Evolutionary conservation across 495 filamentous ascomycete genomes (phyloP).

Genomic region (Talaromyces nanjingensis): DNA sequence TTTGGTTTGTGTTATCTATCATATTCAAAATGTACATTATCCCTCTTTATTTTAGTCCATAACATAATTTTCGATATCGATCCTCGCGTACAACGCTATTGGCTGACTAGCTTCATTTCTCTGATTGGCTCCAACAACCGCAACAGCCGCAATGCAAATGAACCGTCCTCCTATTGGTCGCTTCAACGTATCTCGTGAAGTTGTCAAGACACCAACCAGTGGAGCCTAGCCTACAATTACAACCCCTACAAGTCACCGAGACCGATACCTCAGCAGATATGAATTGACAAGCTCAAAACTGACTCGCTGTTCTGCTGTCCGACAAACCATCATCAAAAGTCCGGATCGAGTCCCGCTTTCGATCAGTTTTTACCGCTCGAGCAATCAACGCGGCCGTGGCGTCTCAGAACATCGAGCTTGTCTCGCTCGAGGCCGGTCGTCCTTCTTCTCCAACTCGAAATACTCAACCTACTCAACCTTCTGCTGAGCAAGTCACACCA

Average conservation of each 20-base stretch:
- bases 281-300: background rate
- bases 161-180: background rate
- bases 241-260: background rate
- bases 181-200: background rate
- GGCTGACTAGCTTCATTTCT: background rate
- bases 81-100: background rate
- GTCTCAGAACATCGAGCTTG: slow-evolving; percentile 29
- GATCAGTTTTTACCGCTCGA: background rate
- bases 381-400: slow-evolving; percentile 18
- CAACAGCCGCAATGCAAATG: background rate
- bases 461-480: background rate
- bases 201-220: background rate
- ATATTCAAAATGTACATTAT: slow-evolving; percentile 2
- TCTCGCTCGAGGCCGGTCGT: slow-evolving; percentile 24
- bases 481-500: background rate
- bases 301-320: too few relatives aligned
- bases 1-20: background rate
- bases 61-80: too few relatives aligned
- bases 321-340: background rate
- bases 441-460: background rate
- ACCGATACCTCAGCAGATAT: background rate
- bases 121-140: background rate
- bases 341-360: background rate
- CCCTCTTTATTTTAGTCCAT: background rate
- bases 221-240: background rate